Base-by-base conservation (phyloP, 495 filamentous ascomycete genomes). In the Penicillium manginii region DNA sequence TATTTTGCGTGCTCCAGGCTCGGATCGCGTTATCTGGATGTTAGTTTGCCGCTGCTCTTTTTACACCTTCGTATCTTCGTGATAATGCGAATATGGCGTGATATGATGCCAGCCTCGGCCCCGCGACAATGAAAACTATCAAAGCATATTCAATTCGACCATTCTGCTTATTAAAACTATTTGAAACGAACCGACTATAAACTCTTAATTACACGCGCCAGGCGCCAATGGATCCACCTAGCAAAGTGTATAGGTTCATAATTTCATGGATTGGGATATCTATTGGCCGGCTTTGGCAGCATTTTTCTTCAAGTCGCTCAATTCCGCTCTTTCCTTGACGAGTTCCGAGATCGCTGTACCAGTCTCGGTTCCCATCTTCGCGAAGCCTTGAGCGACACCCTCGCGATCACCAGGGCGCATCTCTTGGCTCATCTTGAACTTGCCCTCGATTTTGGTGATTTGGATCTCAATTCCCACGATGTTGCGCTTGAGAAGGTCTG, bases 361-460 rank as follows among this genome's bases (percentile, higher is more conserved):
- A 21, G 64, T 54, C 9, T 82, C 81, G 0, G 70, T 73, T 0
- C 72, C 78, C 40, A 85, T 26, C 5, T 49, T 61, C 42, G 71
- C 63, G 67, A 85, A 84, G 2, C 82, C 82, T 37, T 78, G 33
- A 21, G 83, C 59, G 0, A 83, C 77, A 7, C 83, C 82, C 11
- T 78, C 58, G 2, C 75, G 68, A 64, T 86, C 83, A 0, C 75
- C 80, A 17, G 66, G 47, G 12, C 60, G 60, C 74, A 81, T 70
- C 64, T 86, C 82, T 68, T 85, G 81, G 55, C 82, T 84, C 81
- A 86, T 83, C 71, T 86, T 86, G 49, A 73, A 83, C 65, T 84
- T 84, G 21, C 83, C 83, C 40, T 75, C 75, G 47, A 86, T 57
- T 2, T 72, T 58, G n/a, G 73, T 66, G 56, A 86, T 74, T 11